A percentile compares a stretch with the other conserved stretches of the same genome.
Conservation (phyloP, 495 filamentous ascomycete species). For the Recurvomyces mirabilis region DNA sequence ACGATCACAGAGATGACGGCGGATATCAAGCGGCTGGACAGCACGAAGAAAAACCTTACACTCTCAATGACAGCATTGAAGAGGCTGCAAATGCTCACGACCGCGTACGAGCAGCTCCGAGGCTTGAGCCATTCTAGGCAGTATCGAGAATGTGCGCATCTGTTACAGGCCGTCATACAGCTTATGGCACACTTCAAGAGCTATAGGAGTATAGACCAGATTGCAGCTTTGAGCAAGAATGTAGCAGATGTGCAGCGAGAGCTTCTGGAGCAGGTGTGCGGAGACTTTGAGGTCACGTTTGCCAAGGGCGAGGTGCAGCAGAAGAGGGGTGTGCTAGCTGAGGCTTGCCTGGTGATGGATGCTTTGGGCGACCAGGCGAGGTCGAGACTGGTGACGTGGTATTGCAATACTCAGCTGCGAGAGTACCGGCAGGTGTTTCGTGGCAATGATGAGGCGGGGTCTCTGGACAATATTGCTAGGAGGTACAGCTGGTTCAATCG, state of each 20-base stretch:
- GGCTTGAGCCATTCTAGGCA: conserved; percentile 74
- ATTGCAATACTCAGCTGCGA: conserved; percentile 91
- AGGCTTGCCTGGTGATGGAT: conserved; percentile 91
- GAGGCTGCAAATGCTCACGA: conserved; percentile 95
- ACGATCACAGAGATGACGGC: conserved; percentile 98
- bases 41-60: conserved; percentile 91
- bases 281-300: conserved; percentile 94
- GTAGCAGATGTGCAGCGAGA: conserved; percentile 92
- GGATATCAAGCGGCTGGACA: conserved; percentile 95
- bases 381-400: conserved; percentile 81
- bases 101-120: conserved; percentile 90
- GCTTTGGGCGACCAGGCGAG: conserved; percentile 83
- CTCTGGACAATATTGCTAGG: conserved; percentile 89
- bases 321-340: conserved; percentile 59
- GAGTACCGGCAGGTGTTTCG: conserved; percentile 94
- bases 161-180: conserved; percentile 92
- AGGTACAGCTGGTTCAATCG: conserved; percentile 94
- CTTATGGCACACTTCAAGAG: conserved; percentile 98
- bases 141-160: conserved; percentile 90
- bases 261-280: conserved; percentile 89
- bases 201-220: conserved; percentile 95
- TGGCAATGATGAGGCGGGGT: conserved; percentile 93
- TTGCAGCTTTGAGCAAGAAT: conserved; percentile 83
- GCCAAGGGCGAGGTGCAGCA: conserved; percentile 73
- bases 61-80: conserved; percentile 97